Evolutionary conservation across 2,329 filamentous ascomycete genomes (phyloP).

Genomic region (Aureobasidium sp.): DNA sequence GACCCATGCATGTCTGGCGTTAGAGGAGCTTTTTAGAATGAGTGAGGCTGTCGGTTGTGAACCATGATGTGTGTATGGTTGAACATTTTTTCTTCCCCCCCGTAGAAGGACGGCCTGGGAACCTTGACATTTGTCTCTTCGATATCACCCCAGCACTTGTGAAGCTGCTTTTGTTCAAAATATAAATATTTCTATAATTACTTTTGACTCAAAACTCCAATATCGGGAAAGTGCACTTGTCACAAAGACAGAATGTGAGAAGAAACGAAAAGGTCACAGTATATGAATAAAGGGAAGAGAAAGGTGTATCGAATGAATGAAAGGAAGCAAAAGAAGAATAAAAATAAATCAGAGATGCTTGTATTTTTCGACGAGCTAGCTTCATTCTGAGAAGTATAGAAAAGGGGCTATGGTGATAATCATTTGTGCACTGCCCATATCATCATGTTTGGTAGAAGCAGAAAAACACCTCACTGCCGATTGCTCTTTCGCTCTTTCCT

Average conservation of each 20-base stretch:
- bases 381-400: neutral
- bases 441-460: neutral
- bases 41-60: neutral
- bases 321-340: neutral
- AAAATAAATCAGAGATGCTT: neutral
- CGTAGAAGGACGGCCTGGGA: neutral
- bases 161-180: neutral
- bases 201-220: neutral
- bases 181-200: neutral
- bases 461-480: neutral
- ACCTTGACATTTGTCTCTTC: neutral
- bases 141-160: neutral
- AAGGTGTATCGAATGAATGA: neutral
- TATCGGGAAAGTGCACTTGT: too few relatives aligned
- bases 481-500: neutral
- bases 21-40: neutral
- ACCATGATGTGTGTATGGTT: neutral
- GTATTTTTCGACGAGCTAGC: neutral
- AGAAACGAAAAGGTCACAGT: neutral
- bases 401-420: neutral
- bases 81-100: neutral
- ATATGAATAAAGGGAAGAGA: neutral
- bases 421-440: neutral
- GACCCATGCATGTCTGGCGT: slow-evolving; percentile 3
- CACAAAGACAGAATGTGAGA: neutral